phyloP scores from a whole-genome alignment of 495 filamentous ascomycete genomes.

The Penicillium cosmopolitanum region DNA sequence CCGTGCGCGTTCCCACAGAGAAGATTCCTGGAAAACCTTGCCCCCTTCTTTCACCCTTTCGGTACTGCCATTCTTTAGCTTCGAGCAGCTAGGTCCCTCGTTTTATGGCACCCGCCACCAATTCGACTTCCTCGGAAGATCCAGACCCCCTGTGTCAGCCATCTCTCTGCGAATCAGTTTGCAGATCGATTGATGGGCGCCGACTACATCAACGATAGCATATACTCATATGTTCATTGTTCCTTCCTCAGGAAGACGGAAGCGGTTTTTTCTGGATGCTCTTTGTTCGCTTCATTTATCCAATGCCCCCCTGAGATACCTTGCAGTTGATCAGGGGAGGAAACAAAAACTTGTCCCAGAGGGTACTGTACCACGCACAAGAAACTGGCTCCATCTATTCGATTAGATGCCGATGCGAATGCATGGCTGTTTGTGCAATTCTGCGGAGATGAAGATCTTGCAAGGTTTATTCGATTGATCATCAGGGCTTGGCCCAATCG shows the following conservation, averaged over 20 bases:
- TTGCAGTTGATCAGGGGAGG: constrained; percentile 56
- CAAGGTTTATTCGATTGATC: constrained; percentile 41
- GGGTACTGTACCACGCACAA: constrained; percentile 78
- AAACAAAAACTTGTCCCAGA: constrained; percentile 88
- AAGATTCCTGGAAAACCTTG: constrained; percentile 44
- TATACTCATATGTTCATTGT: constrained; percentile 18
- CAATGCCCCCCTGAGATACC: constrained; percentile 57
- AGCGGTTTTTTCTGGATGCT: constrained; percentile 83
- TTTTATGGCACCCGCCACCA: constrained; percentile 58
- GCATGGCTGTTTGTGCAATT: constrained; percentile 18
- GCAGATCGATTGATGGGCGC: constrained; percentile 68
- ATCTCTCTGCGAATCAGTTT: constrained; percentile 60
- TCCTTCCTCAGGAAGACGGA: constrained; percentile 47
- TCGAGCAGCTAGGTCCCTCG: constrained; percentile 47
- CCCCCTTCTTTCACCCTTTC: constrained; percentile 44
- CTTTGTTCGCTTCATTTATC: constrained; percentile 68
- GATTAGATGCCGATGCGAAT: neutral
- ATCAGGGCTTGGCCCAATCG: constrained; percentile 43
- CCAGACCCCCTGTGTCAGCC: constrained; percentile 78
- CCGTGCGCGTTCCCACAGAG: constrained; percentile 48
- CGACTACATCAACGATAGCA: constrained; percentile 46
- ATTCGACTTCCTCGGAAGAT: constrained; percentile 47
- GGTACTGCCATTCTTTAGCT: constrained; percentile 21
- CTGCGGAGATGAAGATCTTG: constrained; percentile 36
- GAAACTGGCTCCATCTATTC: constrained; percentile 36